Evolutionary conservation across 2,329 filamentous ascomycete genomes (phyloP).

Genomic region (Lachnellula willkommii): DNA sequence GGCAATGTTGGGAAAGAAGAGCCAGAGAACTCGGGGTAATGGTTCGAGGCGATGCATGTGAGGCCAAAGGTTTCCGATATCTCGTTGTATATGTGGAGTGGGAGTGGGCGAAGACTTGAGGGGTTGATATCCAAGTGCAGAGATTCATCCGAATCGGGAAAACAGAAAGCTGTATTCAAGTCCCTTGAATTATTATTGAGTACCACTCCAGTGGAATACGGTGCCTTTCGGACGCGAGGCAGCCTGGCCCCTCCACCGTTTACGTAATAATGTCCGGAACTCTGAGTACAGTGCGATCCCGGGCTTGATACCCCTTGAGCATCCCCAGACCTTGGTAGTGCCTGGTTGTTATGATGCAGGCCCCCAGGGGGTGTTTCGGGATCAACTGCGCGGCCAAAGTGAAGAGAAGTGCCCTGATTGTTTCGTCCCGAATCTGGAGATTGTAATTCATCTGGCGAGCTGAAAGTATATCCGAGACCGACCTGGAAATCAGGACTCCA

Average conservation of each 20-base stretch:
- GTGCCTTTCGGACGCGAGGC: constrained; percentile 20
- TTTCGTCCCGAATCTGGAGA: constrained; percentile 2
- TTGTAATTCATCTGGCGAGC: constrained; percentile 1
- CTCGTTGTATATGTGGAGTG: constrained; percentile 14
- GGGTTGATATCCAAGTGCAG: background rate
- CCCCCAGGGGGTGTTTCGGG: background rate
- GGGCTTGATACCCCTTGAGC: constrained; percentile 14
- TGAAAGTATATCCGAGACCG: background rate
- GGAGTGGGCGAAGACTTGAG: constrained; percentile 5
- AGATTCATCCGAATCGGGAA: constrained; percentile 11
- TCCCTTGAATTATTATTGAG: background rate
- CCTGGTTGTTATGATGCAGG: background rate
- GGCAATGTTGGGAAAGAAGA: constrained; percentile 16
- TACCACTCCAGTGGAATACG: constrained; percentile 6
- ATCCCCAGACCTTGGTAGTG: background rate
- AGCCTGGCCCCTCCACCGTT: constrained; percentile 25
- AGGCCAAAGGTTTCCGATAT: constrained; percentile 15
- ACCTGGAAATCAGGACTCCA: constrained; percentile 21
- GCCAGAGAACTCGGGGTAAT: constrained; percentile 11
- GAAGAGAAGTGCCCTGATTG: too few species aligned
- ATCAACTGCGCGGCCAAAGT: background rate
- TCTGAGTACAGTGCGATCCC: constrained; percentile 12
- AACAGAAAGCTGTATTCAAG: constrained; percentile 1
- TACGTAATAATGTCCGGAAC: constrained; percentile 23
- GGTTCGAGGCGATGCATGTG: constrained; percentile 16